Evolutionary conservation across 2,329 filamentous ascomycete species (phyloP), one percentile per base, ranked within the genome.

Genomic region (Venturia nashicola): DNA sequence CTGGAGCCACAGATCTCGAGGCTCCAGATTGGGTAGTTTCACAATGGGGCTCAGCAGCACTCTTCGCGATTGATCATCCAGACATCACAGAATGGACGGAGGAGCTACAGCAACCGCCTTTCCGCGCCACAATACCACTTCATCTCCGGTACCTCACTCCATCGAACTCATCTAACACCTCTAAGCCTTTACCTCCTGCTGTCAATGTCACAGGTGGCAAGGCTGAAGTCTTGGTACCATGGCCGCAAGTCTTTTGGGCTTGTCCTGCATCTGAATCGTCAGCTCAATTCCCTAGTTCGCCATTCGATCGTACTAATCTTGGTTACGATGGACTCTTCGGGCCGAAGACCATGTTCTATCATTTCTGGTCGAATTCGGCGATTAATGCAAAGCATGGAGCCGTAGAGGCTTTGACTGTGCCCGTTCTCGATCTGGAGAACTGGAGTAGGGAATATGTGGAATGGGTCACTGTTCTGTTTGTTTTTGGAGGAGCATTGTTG

Each of bases 231-330:
- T 76, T 84, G n/a, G 73, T 94, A 0, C 89, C 93, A 0, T 92
- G 88, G 77, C 93, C 93, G 0, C 83, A 84, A 0, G 83, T 97
- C 0, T 97, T 97, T 78, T 97, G 92, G 92, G 91, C 91, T 0
- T 97, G 93, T 71, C 80, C 83, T 8, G 83, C 86, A 0, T 23
- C 42, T 3, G 82, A 84, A 11, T 81, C 84, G 61, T 84, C 82
- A 0, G 81, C 80, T 0, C 87, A 89, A 69, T 89, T 93, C 75
- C 75, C 82, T 0, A 82, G 81, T 5, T 96, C 89, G 70, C 93
- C 93, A 0, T 97, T 97, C 74, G 92, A 97, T 73, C 80, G 90
- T 6, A 78, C 81, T n/a, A 84, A 90, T 71, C 70, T 97, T n/a
- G 92, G 91, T 0, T 97, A 92, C 73, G 93, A 97, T 68, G 83